phyloP scores from a whole-genome alignment of 2,329 filamentous ascomycete genomes.

The Xylaria sp. region DNA sequence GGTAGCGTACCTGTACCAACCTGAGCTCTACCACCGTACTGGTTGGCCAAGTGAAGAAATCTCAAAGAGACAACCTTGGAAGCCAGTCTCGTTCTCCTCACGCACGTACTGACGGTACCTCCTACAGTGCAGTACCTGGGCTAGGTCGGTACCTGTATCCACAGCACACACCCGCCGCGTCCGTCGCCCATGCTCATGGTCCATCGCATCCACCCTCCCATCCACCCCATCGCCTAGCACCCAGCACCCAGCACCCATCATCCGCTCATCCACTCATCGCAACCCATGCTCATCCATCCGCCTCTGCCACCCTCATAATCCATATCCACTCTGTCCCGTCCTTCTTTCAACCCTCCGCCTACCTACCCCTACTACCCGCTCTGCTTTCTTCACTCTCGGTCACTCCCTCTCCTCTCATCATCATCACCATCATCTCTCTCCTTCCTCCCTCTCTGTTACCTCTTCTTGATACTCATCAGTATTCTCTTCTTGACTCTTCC shows the following conservation, averaged over 20 bases:
- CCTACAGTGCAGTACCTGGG: not conserved
- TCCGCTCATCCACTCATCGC: not conserved
- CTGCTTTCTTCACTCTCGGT: conserved; percentile 36
- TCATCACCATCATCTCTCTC: conserved; percentile 29
- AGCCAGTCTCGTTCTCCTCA: not conserved
- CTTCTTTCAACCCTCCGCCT: conserved; percentile 32
- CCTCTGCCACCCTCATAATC: conserved; percentile 15
- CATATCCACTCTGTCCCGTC: conserved; percentile 13
- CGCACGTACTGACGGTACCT: not conserved
- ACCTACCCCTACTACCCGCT: conserved; percentile 17
- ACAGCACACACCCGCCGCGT: conserved; percentile 4
- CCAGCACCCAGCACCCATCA: too few species aligned
- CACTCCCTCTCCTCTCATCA: conserved; percentile 34
- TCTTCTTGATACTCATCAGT: conserved; percentile 36
- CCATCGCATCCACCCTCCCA: conserved; percentile 13
- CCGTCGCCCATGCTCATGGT: not conserved
- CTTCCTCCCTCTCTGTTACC: conserved; percentile 38
- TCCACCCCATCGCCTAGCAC: not conserved
- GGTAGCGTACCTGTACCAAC: not conserved
- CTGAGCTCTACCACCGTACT: not conserved
- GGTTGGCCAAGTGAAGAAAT: not conserved
- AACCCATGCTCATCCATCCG: conserved; percentile 21
- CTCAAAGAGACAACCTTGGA: not conserved
- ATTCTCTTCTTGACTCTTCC: conserved; percentile 39
- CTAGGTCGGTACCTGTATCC: not conserved